These are phyloP conservation scores for Zasmidium cellare DNA, from an alignment of 2,329 filamentous ascomycete genomes.

Conservation along the genomic window DNA sequence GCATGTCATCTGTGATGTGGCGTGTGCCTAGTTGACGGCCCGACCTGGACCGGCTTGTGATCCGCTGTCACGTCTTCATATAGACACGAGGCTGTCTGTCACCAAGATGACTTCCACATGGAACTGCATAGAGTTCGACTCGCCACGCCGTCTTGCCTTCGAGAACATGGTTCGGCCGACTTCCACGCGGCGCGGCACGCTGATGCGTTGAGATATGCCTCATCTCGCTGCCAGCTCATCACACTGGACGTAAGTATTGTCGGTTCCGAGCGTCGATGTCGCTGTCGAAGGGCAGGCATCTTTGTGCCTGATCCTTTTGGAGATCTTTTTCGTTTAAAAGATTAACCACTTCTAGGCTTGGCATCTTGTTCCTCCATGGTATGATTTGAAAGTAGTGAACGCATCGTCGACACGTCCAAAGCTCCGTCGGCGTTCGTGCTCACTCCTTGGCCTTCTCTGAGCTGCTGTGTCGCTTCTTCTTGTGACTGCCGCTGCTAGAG, in stretches of 20 bases:
- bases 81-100: background rate
- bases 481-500: slow-evolving; percentile 14
- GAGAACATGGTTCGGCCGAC: background rate
- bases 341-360: too few relatives aligned
- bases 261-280: background rate
- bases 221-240: background rate
- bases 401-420: background rate
- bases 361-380: too few relatives aligned
- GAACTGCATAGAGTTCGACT: background rate
- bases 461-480: slow-evolving; percentile 22
- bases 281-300: too few relatives aligned
- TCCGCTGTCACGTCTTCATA: background rate
- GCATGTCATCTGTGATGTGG: slow-evolving; percentile 1
- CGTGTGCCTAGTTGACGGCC: slow-evolving; percentile 1
- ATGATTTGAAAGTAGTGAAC: too few relatives aligned
- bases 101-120: background rate
- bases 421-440: background rate
- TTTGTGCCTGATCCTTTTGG: too few relatives aligned
- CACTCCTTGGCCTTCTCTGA: slow-evolving; percentile 21
- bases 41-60: background rate
- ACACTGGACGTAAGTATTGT: background rate
- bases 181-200: background rate
- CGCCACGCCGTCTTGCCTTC: background rate
- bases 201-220: background rate
- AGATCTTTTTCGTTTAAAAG: too few relatives aligned